phyloP scores from a whole-genome alignment of 2,329 filamentous ascomycete genomes.

The Beauveria bassiana region DNA sequence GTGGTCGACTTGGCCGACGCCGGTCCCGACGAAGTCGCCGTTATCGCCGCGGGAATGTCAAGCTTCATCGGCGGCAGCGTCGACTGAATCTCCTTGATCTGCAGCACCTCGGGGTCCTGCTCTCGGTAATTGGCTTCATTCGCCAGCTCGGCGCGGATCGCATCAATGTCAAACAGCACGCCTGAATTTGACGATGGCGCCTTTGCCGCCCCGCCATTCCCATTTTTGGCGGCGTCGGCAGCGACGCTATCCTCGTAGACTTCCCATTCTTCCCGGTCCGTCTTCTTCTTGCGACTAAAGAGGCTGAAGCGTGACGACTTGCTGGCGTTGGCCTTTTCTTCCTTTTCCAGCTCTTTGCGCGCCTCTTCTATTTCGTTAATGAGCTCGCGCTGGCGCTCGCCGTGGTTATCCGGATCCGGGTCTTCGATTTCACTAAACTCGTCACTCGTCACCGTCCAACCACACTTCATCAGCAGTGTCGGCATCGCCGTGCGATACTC shows the following conservation, averaged over 20 bases:
- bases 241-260: conserved; percentile 67
- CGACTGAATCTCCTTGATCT: conserved; percentile 75
- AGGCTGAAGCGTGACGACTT: conserved; percentile 57
- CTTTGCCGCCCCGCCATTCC: not conserved
- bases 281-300: conserved; percentile 75
- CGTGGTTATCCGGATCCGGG: conserved; percentile 89
- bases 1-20: conserved; percentile 18
- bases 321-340: conserved; percentile 52
- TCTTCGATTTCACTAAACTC: conserved; percentile 97
- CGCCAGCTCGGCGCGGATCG: conserved; percentile 79
- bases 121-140: conserved; percentile 53
- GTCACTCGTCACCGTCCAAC: conserved; percentile 85
- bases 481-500: conserved; percentile 93
- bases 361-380: conserved; percentile 97
- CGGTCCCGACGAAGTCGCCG: not conserved
- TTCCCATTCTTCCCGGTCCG: conserved; percentile 85
- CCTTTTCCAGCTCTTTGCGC: conserved; percentile 73
- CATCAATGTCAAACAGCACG: conserved; percentile 91
- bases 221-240: conserved; percentile 31
- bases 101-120: conserved; percentile 32
- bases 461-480: conserved; percentile 73
- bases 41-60: conserved; percentile 38
- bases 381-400: conserved; percentile 78
- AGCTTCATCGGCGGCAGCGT: conserved; percentile 89
- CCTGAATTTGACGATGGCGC: conserved; percentile 41